Percentiles rank a stretch among this genome's conserved stretches.
Conservation (phyloP, 2,329 filamentous ascomycete genomes). For the Trichoderma sp. region DNA sequence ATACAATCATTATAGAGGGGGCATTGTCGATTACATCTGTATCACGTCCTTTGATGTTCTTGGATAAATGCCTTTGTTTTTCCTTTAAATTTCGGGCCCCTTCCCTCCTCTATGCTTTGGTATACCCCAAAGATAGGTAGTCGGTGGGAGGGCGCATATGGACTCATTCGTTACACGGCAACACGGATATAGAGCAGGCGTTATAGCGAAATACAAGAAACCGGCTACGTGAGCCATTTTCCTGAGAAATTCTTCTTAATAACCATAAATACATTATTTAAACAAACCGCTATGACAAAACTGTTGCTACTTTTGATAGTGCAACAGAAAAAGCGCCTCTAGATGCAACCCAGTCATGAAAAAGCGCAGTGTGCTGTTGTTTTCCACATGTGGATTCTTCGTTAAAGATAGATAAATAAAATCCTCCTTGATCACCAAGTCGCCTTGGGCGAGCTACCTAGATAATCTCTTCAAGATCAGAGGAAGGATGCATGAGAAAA, state of each 20-base stretch:
- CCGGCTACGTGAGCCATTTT: not conserved
- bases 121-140: not conserved
- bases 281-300: not conserved
- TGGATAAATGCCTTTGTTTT: not conserved
- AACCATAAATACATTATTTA: conserved; percentile 17
- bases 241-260: not conserved
- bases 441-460: not conserved
- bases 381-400: conserved; percentile 1
- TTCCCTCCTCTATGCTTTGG: not conserved
- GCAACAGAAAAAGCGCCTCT: not conserved
- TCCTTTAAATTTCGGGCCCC: too few relatives aligned
- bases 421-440: not conserved
- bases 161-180: conserved; percentile 11
- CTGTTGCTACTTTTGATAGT: not conserved
- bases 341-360: not conserved
- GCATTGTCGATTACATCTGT: not conserved
- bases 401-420: not conserved
- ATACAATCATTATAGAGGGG: not conserved
- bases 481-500: not conserved
- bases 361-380: not conserved
- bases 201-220: conserved; percentile 11
- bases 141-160: not conserved
- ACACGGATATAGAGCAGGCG: conserved; percentile 5
- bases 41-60: not conserved
- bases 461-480: not conserved